A percentile compares a stretch with the other conserved stretches of the same genome.
Evolutionary conservation across 495 filamentous ascomycete genomes (phyloP).

Genomic region (Talaromyces proteolyticus): DNA sequence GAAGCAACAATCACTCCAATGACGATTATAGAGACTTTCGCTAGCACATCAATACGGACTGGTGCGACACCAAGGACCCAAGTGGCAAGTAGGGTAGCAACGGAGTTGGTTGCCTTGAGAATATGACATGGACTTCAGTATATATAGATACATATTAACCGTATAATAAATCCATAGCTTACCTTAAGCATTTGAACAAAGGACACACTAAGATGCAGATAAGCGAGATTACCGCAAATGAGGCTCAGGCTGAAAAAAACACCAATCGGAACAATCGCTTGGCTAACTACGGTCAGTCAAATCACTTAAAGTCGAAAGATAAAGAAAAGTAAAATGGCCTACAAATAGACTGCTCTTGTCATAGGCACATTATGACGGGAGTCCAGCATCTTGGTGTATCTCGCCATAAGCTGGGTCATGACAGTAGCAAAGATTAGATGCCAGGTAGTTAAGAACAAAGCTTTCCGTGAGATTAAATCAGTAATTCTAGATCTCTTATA

Average conservation of each 20-base stretch:
- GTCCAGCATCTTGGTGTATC: conserved; percentile 73
- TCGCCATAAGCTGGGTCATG: conserved; percentile 80
- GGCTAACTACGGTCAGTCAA: conserved; percentile 15
- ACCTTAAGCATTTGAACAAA: conserved; percentile 97
- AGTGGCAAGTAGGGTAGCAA: conserved; percentile 72
- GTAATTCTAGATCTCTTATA: background rate
- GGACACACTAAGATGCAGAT: conserved; percentile 80
- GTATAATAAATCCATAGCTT: conserved; percentile 8
- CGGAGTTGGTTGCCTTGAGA: conserved; percentile 76
- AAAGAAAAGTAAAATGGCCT: conserved; percentile 13
- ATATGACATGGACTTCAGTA: conserved; percentile 3
- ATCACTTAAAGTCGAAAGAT: conserved; percentile 1
- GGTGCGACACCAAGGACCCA: conserved; percentile 71
- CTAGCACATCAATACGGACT: conserved; percentile 64
- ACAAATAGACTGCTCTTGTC: conserved; percentile 74
- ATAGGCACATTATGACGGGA: conserved; percentile 82
- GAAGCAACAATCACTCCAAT: conserved; percentile 81
- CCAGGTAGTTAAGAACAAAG: conserved; percentile 81
- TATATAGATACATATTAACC: background rate
- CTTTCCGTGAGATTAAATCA: conserved; percentile 14
- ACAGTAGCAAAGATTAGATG: conserved; percentile 78
- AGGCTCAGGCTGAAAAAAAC: conserved; percentile 84
- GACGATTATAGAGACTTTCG: conserved; percentile 80
- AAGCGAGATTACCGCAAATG: conserved; percentile 86
- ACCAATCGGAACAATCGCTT: conserved; percentile 83